phyloP scores from a whole-genome alignment of 2,329 filamentous ascomycete species.

The Sporothrix brasiliensis region DNA sequence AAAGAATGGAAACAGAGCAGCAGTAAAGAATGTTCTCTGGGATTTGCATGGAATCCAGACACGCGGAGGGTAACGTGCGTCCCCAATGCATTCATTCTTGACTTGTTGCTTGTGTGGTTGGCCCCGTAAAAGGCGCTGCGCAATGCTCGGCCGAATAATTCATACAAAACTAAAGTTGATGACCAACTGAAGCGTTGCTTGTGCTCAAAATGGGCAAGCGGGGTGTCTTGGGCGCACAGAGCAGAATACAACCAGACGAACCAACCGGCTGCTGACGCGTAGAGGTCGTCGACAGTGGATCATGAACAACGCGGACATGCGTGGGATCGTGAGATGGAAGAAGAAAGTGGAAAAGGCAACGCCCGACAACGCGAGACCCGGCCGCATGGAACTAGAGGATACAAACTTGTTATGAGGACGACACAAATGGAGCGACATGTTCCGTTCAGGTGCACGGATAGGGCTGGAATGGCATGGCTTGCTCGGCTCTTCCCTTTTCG shows the following conservation, averaged over 20 bases:
- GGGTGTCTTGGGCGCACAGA: too few relatives aligned
- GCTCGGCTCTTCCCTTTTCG: constrained; percentile 20
- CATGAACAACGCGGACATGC: constrained; percentile 1
- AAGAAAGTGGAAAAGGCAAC: background rate
- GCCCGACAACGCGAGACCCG: background rate
- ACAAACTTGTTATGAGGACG: background rate
- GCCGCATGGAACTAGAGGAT: background rate
- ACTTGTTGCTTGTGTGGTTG: constrained; percentile 20
- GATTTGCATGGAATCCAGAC: background rate
- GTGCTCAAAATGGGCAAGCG: background rate
- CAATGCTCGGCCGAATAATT: background rate
- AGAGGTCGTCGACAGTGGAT: background rate
- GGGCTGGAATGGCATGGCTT: constrained; percentile 16
- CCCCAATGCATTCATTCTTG: background rate
- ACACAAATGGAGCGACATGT: background rate
- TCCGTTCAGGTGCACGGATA: constrained; percentile 2
- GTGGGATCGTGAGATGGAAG: background rate
- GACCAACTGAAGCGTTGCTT: constrained; percentile 13
- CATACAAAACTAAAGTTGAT: constrained; percentile 11
- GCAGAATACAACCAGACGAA: background rate
- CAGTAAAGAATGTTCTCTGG: background rate
- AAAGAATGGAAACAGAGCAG: too few relatives aligned
- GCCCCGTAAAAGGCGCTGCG: background rate
- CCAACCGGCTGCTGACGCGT: constrained; percentile 12
- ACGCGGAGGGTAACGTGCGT: background rate